Conservation (phyloP, 306 rosid genomes). For the Cucurbita maxima region DNA sequence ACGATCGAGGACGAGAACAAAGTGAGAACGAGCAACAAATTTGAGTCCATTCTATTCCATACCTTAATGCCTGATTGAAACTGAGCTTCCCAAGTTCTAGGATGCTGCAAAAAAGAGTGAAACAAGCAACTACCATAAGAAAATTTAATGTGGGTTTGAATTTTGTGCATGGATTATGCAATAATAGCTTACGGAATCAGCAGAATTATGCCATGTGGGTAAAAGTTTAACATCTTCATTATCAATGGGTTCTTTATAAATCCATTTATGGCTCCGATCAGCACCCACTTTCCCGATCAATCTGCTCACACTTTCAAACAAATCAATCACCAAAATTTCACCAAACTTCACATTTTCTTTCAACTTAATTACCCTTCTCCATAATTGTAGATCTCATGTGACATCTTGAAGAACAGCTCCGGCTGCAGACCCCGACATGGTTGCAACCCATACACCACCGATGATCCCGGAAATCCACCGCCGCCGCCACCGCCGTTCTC, state of each 20-base stretch:
- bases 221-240: conserved; percentile 80
- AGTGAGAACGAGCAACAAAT: background rate
- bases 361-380: conserved; percentile 73
- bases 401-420: conserved; percentile 98
- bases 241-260: conserved; percentile 77
- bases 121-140: background rate
- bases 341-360: background rate
- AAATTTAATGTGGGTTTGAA: background rate
- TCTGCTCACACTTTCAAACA: conserved; percentile 15
- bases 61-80: conserved; percentile 98
- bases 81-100: conserved; percentile 99
- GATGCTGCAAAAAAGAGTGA: conserved; percentile 45
- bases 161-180: conserved; percentile 12
- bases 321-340: background rate
- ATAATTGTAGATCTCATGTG: conserved; percentile 98
- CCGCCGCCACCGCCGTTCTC: conserved; percentile 19
- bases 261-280: conserved; percentile 96
- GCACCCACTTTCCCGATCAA: conserved; percentile 97
- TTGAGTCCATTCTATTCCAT: background rate
- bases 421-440: conserved; percentile 75
- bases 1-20: background rate
- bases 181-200: conserved; percentile 45
- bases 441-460: conserved; percentile 49
- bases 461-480: conserved; percentile 37
- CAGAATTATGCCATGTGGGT: conserved; percentile 92